A percentile compares a stretch with the other conserved stretches of the same genome.
Evolutionary conservation across 352 stramenopile genomes (phyloP).

Genomic region (Thraustotheca clavata): DNA sequence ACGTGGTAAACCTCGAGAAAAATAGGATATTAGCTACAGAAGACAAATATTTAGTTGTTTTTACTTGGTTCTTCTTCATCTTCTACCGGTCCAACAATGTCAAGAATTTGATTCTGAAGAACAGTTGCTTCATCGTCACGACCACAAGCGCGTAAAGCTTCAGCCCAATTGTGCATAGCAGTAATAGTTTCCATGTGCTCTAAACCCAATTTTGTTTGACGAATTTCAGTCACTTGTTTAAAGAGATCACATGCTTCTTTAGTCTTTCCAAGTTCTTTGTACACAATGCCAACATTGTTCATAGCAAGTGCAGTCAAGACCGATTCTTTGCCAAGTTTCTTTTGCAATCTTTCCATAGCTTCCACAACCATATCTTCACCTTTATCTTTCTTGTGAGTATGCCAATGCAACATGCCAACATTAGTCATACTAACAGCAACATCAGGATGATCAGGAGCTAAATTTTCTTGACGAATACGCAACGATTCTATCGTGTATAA

Average conservation of each 20-base stretch:
- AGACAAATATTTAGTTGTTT: neutral
- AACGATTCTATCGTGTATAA: slow-evolving; percentile 40
- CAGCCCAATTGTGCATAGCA: slow-evolving; percentile 68
- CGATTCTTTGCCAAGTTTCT: slow-evolving; percentile 44
- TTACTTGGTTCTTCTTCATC: neutral
- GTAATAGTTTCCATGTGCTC: slow-evolving; percentile 79
- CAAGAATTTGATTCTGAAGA: slow-evolving; percentile 76
- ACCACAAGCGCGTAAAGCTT: slow-evolving; percentile 62
- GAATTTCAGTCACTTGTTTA: slow-evolving; percentile 50
- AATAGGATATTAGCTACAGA: neutral
- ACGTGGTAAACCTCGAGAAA: neutral
- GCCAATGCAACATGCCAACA: slow-evolving; percentile 69
- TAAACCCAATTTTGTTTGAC: slow-evolving; percentile 45
- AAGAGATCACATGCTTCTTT: slow-evolving; percentile 60
- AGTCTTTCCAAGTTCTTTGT: slow-evolving; percentile 66
- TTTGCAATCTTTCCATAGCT: slow-evolving; percentile 48
- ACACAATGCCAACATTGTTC: slow-evolving; percentile 76
- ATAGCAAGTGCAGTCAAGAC: slow-evolving; percentile 64
- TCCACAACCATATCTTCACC: slow-evolving; percentile 39
- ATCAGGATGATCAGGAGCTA: slow-evolving; percentile 66
- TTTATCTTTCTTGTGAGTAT: slow-evolving; percentile 56
- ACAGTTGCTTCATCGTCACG: slow-evolving; percentile 67
- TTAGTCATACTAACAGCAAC: slow-evolving; percentile 78
- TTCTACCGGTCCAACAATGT: slow-evolving; percentile 48
- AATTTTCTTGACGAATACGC: slow-evolving; percentile 56